phyloP scores from a whole-genome alignment of 306 rosid species.

The Vigna mungo region DNA sequence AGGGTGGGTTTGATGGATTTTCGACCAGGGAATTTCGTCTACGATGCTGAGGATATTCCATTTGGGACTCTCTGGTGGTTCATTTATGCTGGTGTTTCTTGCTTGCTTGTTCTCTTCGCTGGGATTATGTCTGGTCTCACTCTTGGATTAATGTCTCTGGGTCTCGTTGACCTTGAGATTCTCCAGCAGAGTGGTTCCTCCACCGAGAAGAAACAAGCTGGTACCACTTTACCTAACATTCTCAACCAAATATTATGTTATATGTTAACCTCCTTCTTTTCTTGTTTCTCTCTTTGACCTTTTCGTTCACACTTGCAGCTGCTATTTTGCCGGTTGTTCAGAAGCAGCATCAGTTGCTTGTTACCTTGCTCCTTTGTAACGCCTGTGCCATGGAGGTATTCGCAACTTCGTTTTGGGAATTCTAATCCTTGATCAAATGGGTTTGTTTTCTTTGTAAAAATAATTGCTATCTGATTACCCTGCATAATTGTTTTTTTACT shows the following conservation, averaged over 20 bases:
- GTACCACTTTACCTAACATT: slow-evolving; percentile 38
- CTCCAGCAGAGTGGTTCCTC: slow-evolving; percentile 72
- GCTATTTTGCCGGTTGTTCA: slow-evolving; percentile 75
- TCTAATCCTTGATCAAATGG: not conserved
- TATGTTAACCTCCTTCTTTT: not conserved
- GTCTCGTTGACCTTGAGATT: slow-evolving; percentile 85
- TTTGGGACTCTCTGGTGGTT: slow-evolving; percentile 77
- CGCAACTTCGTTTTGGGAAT: not conserved
- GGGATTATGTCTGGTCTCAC: slow-evolving; percentile 98
- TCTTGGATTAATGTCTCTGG: slow-evolving; percentile 80
- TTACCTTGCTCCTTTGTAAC: slow-evolving; percentile 84
- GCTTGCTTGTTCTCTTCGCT: slow-evolving; percentile 72
- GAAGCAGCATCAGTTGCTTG: slow-evolving; percentile 90
- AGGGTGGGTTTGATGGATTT: not conserved
- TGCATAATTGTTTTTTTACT: not conserved
- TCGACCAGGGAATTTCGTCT: slow-evolving; percentile 44
- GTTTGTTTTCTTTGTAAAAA: not conserved
- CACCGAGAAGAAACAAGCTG: slow-evolving; percentile 81
- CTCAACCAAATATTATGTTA: not conserved
- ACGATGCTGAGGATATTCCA: slow-evolving; percentile 60
- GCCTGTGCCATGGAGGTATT: slow-evolving; percentile 96
- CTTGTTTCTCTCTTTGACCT: not conserved
- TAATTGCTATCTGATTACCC: not conserved
- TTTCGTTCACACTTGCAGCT: slow-evolving; percentile 50
- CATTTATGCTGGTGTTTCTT: slow-evolving; percentile 63